Percentiles rank a stretch among this genome's conserved stretches.
phyloP scores from a whole-genome alignment of 2,329 filamentous ascomycete genomes.

The Trichophyton rubrum region DNA sequence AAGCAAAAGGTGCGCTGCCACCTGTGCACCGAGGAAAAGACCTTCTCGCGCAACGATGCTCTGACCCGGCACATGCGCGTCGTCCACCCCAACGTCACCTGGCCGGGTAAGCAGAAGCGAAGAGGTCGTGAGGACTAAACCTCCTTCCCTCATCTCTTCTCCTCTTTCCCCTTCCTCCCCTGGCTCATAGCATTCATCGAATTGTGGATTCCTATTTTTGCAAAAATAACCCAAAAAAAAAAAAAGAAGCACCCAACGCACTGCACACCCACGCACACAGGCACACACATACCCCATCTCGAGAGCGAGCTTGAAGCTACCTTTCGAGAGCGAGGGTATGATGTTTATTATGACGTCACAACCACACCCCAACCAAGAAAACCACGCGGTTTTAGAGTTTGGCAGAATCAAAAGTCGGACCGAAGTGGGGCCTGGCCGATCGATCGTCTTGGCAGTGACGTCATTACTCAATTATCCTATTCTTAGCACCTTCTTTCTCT shows the following conservation, averaged over 20 bases:
- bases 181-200: not conserved
- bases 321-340: not conserved
- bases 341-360: slow-evolving; percentile 2
- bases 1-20: slow-evolving; percentile 93
- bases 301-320: not conserved
- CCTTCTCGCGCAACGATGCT: slow-evolving; percentile 89
- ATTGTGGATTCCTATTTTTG: not conserved
- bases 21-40: slow-evolving; percentile 90
- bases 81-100: slow-evolving; percentile 78
- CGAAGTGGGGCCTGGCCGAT: not conserved
- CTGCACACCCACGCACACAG: no score
- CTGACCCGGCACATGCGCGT: slow-evolving; percentile 89
- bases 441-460: not conserved
- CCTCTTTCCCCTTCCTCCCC: not conserved
- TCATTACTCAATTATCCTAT: not conserved
- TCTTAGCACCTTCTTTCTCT: not conserved
- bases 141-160: not conserved
- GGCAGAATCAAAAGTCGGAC: not conserved
- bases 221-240: not conserved
- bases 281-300: no score
- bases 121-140: slow-evolving; percentile 21
- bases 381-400: slow-evolving; percentile 1
- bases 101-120: slow-evolving; percentile 51
- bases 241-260: not conserved
- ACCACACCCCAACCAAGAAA: not conserved